Evolutionary conservation across 2,329 filamentous ascomycete species (phyloP).

Genomic region (Botryotinia narcissicola): DNA sequence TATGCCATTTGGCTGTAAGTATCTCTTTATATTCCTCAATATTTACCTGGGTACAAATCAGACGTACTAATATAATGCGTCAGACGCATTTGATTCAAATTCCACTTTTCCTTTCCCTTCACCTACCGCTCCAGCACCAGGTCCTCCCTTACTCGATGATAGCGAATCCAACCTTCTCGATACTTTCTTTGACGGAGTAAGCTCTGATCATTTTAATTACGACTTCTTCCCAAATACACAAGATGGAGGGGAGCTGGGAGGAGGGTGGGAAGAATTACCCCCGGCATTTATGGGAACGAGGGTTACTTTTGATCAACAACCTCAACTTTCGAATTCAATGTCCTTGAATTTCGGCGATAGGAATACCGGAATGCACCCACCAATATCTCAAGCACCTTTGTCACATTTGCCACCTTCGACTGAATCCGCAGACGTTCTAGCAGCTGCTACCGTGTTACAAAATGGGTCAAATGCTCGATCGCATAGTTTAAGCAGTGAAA

Average conservation of each 20-base stretch:
- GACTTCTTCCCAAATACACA: constrained; percentile 46
- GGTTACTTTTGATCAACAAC: constrained; percentile 57
- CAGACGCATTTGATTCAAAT: constrained; percentile 47
- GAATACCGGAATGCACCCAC: constrained; percentile 24
- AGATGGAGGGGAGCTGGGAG: constrained; percentile 49
- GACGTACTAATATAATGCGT: constrained; percentile 5
- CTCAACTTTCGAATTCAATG: constrained; percentile 28
- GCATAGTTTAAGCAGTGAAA: constrained; percentile 35
- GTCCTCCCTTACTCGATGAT: constrained; percentile 63
- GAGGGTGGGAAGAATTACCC: constrained; percentile 57
- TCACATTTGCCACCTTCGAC: constrained; percentile 28
- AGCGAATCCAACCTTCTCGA: constrained; percentile 58
- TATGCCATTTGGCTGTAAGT: constrained; percentile 68
- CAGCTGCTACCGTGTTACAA: constrained; percentile 56
- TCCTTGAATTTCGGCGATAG: constrained; percentile 28
- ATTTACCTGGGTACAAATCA: not conserved
- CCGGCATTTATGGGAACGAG: constrained; percentile 64
- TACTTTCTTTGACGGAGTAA: constrained; percentile 56
- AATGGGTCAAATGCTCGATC: constrained; percentile 40
- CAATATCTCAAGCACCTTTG: constrained; percentile 8
- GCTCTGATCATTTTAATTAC: constrained; percentile 49
- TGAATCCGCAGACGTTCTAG: constrained; percentile 55
- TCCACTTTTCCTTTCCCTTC: constrained; percentile 48
- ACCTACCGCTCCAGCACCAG: constrained; percentile 61
- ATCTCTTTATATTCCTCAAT: not conserved